Conservation (phyloP, 2,329 filamentous ascomycete species). For the Phialemoniopsis sp. region DNA sequence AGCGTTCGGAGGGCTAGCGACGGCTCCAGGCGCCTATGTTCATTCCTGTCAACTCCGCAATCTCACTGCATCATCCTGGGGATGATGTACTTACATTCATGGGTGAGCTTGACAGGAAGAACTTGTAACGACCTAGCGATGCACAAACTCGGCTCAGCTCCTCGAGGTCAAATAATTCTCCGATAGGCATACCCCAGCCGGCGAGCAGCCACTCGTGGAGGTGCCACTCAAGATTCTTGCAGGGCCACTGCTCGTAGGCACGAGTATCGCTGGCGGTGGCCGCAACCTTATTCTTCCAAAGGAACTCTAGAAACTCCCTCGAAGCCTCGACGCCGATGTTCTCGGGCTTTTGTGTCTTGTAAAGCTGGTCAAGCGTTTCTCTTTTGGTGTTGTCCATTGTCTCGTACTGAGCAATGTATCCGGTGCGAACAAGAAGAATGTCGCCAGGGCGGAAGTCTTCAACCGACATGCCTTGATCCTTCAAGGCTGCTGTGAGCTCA, state of each 20-base stretch:
- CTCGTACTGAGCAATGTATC: slow-evolving; percentile 39
- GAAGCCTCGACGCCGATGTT: slow-evolving; percentile 41
- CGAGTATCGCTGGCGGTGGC: slow-evolving; percentile 54
- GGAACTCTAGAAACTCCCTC: slow-evolving; percentile 45
- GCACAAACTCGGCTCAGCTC: slow-evolving; percentile 28
- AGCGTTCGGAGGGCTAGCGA: slow-evolving; percentile 3
- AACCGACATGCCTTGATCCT: slow-evolving; percentile 32
- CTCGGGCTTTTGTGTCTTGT: no score
- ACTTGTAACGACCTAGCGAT: slow-evolving; percentile 24
- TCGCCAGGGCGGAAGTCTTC: slow-evolving; percentile 48
- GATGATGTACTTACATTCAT: slow-evolving; percentile 7
- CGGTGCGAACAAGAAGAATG: slow-evolving; percentile 52
- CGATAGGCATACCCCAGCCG: slow-evolving; percentile 21
- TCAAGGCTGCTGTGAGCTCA: slow-evolving; percentile 36
- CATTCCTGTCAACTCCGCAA: not conserved
- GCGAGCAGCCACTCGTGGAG: slow-evolving; percentile 12
- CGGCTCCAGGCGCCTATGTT: slow-evolving; percentile 2
- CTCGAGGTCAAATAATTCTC: slow-evolving; percentile 41
- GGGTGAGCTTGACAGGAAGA: slow-evolving; percentile 9
- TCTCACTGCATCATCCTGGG: not conserved
- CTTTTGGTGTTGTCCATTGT: no score
- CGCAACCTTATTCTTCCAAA: slow-evolving; percentile 54
- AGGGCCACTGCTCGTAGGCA: slow-evolving; percentile 39
- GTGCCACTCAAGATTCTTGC: slow-evolving; percentile 15
- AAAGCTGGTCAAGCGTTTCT: no score